phyloP scores from a whole-genome alignment of 2,329 filamentous ascomycete species.

The Blumeriella jaapii region DNA sequence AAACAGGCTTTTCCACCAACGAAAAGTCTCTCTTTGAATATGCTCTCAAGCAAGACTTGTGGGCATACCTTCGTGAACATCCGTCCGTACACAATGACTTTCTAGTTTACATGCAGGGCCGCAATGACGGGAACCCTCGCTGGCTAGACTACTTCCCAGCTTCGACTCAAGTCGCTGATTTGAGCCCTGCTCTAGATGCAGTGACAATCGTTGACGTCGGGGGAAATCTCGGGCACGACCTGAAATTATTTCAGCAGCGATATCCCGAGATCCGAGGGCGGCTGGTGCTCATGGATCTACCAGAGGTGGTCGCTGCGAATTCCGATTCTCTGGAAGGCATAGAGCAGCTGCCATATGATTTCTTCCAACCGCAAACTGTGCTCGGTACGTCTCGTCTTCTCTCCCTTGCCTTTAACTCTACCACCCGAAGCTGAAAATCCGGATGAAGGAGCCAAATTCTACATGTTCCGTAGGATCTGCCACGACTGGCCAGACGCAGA shows the following conservation, averaged over 20 bases:
- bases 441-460: conserved; percentile 1
- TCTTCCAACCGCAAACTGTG: conserved; percentile 28
- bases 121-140: conserved; percentile 2
- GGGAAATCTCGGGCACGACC: conserved; percentile 10
- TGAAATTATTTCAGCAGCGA: conserved; percentile 11
- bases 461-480: conserved; percentile 1
- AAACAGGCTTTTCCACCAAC: conserved; percentile 4
- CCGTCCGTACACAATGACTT: conserved; percentile 6
- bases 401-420: too few species aligned
- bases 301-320: conserved; percentile 2
- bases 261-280: conserved; percentile 10
- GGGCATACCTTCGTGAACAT: conserved; percentile 1
- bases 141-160: conserved; percentile 10
- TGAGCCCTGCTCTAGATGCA: neutral
- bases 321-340: conserved; percentile 13
- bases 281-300: conserved; percentile 13
- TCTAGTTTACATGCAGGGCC: conserved; percentile 8
- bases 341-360: conserved; percentile 24
- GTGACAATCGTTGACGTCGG: conserved; percentile 10
- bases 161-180: neutral
- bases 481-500: conserved; percentile 2
- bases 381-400: too few species aligned
- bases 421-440: too few species aligned
- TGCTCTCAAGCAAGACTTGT: conserved; percentile 4
- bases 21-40: conserved; percentile 8